Evolutionary conservation across 2,329 filamentous ascomycete species (phyloP).

Genomic region (Passalora sequoiae): DNA sequence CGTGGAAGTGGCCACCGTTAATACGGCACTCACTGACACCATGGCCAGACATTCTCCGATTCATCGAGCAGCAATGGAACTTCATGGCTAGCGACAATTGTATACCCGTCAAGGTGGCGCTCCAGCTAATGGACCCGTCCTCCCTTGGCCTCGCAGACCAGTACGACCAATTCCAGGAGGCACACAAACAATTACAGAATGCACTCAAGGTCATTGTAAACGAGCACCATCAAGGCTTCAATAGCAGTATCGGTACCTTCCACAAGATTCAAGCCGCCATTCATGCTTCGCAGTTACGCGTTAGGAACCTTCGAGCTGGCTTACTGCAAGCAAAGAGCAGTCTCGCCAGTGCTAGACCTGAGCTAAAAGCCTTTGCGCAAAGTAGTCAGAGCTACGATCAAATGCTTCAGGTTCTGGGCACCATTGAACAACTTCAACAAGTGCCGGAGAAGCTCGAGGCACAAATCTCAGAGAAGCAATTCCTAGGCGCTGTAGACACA

Average conservation of each 20-base stretch:
- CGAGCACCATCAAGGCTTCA: slow-evolving; percentile 98
- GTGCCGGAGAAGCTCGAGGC: slow-evolving; percentile 91
- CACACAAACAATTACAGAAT: slow-evolving; percentile 82
- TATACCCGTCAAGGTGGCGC: slow-evolving; percentile 86
- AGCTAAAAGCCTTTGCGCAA: slow-evolving; percentile 82
- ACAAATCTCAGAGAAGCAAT: slow-evolving; percentile 92
- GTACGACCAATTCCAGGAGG: slow-evolving; percentile 76
- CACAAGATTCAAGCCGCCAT: slow-evolving; percentile 97
- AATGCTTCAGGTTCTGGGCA: slow-evolving; percentile 71
- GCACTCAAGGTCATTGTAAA: slow-evolving; percentile 94
- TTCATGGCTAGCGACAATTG: slow-evolving; percentile 86
- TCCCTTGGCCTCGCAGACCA: slow-evolving; percentile 88
- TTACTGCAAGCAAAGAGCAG: slow-evolving; percentile 73
- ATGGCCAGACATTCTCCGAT: slow-evolving; percentile 60
- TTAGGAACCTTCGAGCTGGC: slow-evolving; percentile 77
- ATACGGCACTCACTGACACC: slow-evolving; percentile 1
- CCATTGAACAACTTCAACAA: slow-evolving; percentile 71
- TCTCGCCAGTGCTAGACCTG: slow-evolving; percentile 79
- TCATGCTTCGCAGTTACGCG: slow-evolving; percentile 77
- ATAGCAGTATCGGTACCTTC: slow-evolving; percentile 96
- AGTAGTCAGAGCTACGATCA: slow-evolving; percentile 87
- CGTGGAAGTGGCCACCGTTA: neutral
- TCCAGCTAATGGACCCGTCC: slow-evolving; percentile 89
- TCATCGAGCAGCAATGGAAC: slow-evolving; percentile 85
- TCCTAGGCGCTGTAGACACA: slow-evolving; percentile 86